A percentile compares a stretch with the other conserved stretches of the same genome.
These are phyloP conservation scores for Maudiozyma pseudohumilis DNA, from an alignment of 805 yeast species.

Conservation along the genomic window DNA sequence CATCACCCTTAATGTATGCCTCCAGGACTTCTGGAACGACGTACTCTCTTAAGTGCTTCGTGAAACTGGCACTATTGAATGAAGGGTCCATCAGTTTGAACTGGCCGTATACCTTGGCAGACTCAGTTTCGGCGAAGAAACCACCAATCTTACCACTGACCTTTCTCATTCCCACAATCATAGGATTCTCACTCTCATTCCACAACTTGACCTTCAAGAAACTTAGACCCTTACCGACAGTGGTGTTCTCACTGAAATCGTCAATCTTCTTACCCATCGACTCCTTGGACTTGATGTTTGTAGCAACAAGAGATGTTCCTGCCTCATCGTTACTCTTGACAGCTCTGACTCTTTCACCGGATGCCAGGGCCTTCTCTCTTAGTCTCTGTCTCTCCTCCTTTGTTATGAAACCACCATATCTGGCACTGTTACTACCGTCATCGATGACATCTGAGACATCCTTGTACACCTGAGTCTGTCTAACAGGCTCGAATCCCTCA, in stretches of 20 bases:
- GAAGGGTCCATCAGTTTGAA: slow-evolving; percentile 85
- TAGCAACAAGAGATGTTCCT: slow-evolving; percentile 72
- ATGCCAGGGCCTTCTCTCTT: slow-evolving; percentile 51
- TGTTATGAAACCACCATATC: slow-evolving; percentile 86
- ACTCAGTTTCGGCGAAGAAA: slow-evolving; percentile 91
- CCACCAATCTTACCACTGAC: slow-evolving; percentile 73
- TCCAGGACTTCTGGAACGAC: slow-evolving; percentile 92
- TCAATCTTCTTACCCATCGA: slow-evolving; percentile 56
- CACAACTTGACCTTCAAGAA: slow-evolving; percentile 55
- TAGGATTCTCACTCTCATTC: slow-evolving; percentile 93
- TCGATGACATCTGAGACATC: slow-evolving; percentile 82
- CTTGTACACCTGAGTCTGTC: slow-evolving; percentile 81
- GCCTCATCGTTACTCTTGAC: slow-evolving; percentile 74
- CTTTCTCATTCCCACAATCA: slow-evolving; percentile 71
- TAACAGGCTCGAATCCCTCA: slow-evolving; percentile 81
- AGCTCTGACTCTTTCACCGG: slow-evolving; percentile 53
- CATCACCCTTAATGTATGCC: slow-evolving; percentile 90
- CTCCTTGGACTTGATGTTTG: slow-evolving; percentile 69
- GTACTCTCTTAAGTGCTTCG: slow-evolving; percentile 77
- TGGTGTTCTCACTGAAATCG: slow-evolving; percentile 54
- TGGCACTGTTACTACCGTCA: slow-evolving; percentile 75
- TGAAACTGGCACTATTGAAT: slow-evolving; percentile 70
- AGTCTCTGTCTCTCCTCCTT: slow-evolving; percentile 72
- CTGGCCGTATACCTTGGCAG: slow-evolving; percentile 80
- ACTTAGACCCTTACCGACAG: slow-evolving; percentile 55